Evolutionary conservation across 495 filamentous ascomycete genomes (phyloP).

Genomic region (Penicillium daleae): DNA sequence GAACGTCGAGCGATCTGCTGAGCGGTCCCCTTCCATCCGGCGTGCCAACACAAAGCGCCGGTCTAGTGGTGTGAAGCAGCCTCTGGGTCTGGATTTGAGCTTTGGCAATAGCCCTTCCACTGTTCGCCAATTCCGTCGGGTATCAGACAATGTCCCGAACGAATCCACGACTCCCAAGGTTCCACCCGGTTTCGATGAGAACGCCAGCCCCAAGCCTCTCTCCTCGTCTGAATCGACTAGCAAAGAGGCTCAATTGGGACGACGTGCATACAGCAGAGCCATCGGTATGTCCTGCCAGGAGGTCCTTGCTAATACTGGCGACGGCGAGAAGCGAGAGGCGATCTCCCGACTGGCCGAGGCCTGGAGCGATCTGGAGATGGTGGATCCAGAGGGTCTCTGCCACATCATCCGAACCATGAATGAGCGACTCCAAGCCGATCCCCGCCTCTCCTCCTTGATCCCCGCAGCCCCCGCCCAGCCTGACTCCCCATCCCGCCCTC

Average conservation of each 20-base stretch:
- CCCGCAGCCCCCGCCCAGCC: constrained; percentile 43
- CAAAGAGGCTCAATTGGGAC: constrained; percentile 80
- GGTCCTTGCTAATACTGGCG: constrained; percentile 75
- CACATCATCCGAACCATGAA: constrained; percentile 76
- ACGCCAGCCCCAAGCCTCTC: constrained; percentile 42
- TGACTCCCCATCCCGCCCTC: constrained; percentile 56
- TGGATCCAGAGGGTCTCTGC: constrained; percentile 90
- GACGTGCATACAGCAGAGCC: constrained; percentile 75
- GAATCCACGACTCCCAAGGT: constrained; percentile 39
- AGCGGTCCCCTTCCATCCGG: constrained; percentile 47
- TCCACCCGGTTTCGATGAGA: constrained; percentile 48
- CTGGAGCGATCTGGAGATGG: constrained; percentile 78
- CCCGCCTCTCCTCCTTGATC: constrained; percentile 54
- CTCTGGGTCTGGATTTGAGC: constrained; percentile 79
- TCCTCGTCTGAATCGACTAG: constrained; percentile 48
- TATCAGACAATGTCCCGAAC: constrained; percentile 66
- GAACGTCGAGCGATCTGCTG: constrained; percentile 48
- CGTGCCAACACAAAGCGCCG: constrained; percentile 52
- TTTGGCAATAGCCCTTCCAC: constrained; percentile 92
- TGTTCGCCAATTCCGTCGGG: constrained; percentile 85
- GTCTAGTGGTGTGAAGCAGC: constrained; percentile 67
- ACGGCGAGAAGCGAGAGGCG: constrained; percentile 75
- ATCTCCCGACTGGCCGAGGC: constrained; percentile 80
- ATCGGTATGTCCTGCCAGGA: constrained; percentile 83
- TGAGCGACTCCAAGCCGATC: constrained; percentile 58